These are phyloP conservation scores for Eudorina sp. DNA, from an alignment of 139 green algal species.

Conservation along the genomic window DNA sequence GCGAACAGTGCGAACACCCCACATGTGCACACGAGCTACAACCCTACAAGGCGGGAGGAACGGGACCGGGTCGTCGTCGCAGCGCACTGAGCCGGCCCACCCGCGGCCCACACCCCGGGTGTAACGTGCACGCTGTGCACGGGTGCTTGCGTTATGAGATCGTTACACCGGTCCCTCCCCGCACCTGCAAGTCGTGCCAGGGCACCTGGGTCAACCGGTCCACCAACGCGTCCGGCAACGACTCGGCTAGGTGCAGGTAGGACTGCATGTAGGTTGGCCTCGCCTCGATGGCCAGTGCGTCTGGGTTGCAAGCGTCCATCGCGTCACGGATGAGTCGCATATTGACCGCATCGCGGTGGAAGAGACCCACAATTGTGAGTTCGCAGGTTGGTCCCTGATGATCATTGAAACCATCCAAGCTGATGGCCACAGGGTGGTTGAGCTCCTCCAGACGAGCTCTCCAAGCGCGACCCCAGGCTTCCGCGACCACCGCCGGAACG, in stretches of 20 bases:
- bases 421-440: neutral
- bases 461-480: neutral
- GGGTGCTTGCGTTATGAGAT: no score
- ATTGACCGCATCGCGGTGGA: neutral
- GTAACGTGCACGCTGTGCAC: neutral
- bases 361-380: neutral
- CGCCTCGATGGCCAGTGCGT: constrained; percentile 13
- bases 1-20: no score
- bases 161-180: no score
- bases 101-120: no score
- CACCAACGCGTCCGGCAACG: neutral
- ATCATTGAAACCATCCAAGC: neutral
- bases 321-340: neutral
- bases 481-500: neutral
- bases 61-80: no score
- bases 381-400: neutral
- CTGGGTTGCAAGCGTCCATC: neutral
- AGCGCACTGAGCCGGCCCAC: no score
- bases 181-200: constrained; percentile 8
- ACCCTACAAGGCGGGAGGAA: no score
- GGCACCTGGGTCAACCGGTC: neutral
- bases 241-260: neutral
- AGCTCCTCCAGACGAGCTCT: neutral
- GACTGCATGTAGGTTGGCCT: neutral
- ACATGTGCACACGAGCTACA: no score